Evolutionary conservation across 441 rosid species (phyloP), one percentile per base, ranked within the genome.

Genomic region (Gossypium lobatum): DNA sequence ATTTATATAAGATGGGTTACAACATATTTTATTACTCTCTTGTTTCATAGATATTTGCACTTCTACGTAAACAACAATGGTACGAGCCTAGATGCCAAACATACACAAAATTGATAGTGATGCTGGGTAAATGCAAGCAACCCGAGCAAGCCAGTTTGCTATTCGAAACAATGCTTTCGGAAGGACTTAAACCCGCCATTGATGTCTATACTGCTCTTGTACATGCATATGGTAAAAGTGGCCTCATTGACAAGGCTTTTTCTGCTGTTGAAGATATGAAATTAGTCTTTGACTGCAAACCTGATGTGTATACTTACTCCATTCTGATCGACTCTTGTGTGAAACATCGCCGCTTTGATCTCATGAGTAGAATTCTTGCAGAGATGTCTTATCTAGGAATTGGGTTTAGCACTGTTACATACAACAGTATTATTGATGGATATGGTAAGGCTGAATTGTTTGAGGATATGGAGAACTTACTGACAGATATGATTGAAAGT

Each of bases 121-220:
- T 89, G 81, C 93, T 93, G 61, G 91, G 96, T 70, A 89, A 83
- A 79, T 88, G 98, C 83, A 74, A 71, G 82, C 91, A 85, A 79
- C 86, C 94, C 26, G 83, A 84, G 17, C 87, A 88, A 78, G 98
- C 97, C 0, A 78, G 86, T 60, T 85, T 88, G 60, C 88, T 93
- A 9, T 93, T 89, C 2, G 85, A 90, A 83, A 73, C 86, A 23
- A 83, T 93, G 97, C 68, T 80, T 54, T 83, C 87, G 13, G 96
- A 93, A 58, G 94, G 97, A 42, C 77, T 89, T 57, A 86, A 75
- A 75, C 96, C 97, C 0, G 88, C 88, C 64, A 62, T 91, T 55
- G 96, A 88, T 80, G 98, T 88, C 50, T 91, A 89, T 70, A 88
- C 98, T 6, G 88, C 96, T 76, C 90, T 89, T 42, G 84, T 85